A percentile compares a stretch with the other conserved stretches of the same genome.
Conservation (phyloP, 225 moss, liverwort and hornwort genomes). For the Rhytidiadelphus loreus region DNA sequence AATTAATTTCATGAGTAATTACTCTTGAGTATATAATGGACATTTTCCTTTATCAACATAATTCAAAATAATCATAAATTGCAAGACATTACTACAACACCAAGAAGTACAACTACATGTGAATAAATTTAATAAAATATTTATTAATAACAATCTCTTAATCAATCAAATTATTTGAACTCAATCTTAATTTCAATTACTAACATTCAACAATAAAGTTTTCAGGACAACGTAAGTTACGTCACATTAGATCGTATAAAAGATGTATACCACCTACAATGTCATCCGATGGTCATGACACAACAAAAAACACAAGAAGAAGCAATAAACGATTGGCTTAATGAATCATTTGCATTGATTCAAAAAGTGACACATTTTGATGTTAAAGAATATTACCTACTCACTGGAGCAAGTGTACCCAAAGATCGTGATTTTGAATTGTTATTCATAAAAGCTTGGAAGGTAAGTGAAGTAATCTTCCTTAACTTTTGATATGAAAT, state of each 20-base stretch:
- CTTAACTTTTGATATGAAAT: neutral
- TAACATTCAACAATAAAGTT: neutral
- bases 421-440: slow-evolving; percentile 46
- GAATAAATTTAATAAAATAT: too few relatives aligned
- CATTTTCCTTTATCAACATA: too few relatives aligned
- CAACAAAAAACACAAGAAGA: slow-evolving; percentile 58
- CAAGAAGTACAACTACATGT: neutral
- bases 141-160: too few relatives aligned
- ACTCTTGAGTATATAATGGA: neutral
- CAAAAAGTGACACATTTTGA: slow-evolving; percentile 51
- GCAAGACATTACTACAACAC: neutral
- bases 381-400: slow-evolving; percentile 57
- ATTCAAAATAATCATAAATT: neutral
- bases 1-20: too few relatives aligned
- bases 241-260: slow-evolving; percentile 37
- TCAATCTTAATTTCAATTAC: neutral
- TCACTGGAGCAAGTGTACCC: slow-evolving; percentile 52
- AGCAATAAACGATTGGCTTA: slow-evolving; percentile 51
- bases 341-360: slow-evolving; percentile 60
- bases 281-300: slow-evolving; percentile 68
- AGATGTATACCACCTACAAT: slow-evolving; percentile 38
- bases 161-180: neutral
- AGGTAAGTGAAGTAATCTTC: slow-evolving; percentile 6
- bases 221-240: slow-evolving; percentile 31
- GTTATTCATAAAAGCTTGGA: slow-evolving; percentile 79